Conservation (phyloP, 306 rosid genomes). For the Psophocarpus tetragonolobus region DNA sequence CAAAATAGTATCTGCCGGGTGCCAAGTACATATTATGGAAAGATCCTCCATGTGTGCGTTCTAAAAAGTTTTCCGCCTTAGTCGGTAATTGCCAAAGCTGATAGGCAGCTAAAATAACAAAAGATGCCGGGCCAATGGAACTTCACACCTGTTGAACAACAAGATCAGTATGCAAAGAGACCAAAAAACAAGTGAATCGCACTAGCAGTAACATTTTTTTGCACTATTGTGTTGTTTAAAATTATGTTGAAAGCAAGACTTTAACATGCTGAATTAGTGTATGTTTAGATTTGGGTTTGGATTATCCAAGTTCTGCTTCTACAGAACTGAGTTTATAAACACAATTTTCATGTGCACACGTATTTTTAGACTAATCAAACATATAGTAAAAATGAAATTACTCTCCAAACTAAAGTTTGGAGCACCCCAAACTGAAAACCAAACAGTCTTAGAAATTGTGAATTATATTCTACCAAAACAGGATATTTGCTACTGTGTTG, state of each 20-base stretch:
- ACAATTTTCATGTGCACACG: too few relatives aligned
- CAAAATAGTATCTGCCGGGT: background rate
- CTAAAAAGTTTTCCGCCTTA: constrained; percentile 43
- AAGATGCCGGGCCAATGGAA: constrained; percentile 64
- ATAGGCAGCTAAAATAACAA: constrained; percentile 61
- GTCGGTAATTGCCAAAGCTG: constrained; percentile 48
- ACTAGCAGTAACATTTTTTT: background rate
- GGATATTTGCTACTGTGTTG: constrained; percentile 46
- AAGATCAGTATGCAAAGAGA: background rate
- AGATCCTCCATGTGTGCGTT: constrained; percentile 13
- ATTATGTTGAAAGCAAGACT: background rate
- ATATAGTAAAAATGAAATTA: too few relatives aligned
- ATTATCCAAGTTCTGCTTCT: too few relatives aligned
- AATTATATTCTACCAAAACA: constrained; percentile 52
- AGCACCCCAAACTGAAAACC: too few relatives aligned
- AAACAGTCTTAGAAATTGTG: background rate
- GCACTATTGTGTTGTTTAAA: background rate
- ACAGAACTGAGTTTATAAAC: too few relatives aligned
- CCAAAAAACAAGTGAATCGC: background rate
- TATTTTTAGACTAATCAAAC: too few relatives aligned
- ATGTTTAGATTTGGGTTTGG: too few relatives aligned
- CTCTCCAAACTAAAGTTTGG: too few relatives aligned
- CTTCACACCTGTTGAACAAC: constrained; percentile 52
- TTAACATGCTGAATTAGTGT: background rate
- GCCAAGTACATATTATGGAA: background rate